Evolutionary conservation across 2,329 filamentous ascomycete genomes (phyloP), one percentile per base, ranked within the genome.

Genomic region (Thielaviopsis ethacetica): DNA sequence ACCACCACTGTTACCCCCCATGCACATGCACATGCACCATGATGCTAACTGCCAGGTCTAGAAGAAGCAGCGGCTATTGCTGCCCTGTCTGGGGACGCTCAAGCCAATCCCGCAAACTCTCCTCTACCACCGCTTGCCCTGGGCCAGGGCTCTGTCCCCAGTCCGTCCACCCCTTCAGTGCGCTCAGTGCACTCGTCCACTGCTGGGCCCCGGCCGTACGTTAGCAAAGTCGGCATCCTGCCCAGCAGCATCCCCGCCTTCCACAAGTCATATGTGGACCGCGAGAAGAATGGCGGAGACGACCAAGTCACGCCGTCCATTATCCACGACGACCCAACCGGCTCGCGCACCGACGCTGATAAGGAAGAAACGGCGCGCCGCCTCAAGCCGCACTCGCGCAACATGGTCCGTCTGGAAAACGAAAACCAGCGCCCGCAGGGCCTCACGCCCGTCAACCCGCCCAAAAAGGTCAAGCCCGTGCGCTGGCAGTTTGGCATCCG

Each of bases 401-500:
- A 81, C 63, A 79, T 86, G 58, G 71, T 86, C 26, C 82, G 83
- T 57, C 72, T 89, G 2, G 85, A 91, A 63, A 84, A 80, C 67
- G 77, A 71, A 59, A 80, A 54, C 30, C 27, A 72, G 63, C 76
- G 80, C 44, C 82, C 82, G 3, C 79, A 82, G 60, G 76, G 77
- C 21, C 77, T 85, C 73, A 85, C 82, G 2, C 81, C 81, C 0
- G 78, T 83, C 54, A 72, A 76, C 56, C 81, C 83, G 2, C 70
- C 75, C 3, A 89, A 87, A 73, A 90, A 88, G 69, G 72, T 77
- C 5, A 90, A 88, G 67, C 86, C 86, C 1, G 88, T 91, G 17
- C 88, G 91, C 64, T 98, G 93, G 93, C 93, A 98, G 69, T 98
- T 98, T 68, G 93, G 93, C 59, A 98, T 98, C 62, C 82, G 93